phyloP scores from a whole-genome alignment of 176 grass and related monocot genomes.

The Eremochloa ophiuroides region DNA sequence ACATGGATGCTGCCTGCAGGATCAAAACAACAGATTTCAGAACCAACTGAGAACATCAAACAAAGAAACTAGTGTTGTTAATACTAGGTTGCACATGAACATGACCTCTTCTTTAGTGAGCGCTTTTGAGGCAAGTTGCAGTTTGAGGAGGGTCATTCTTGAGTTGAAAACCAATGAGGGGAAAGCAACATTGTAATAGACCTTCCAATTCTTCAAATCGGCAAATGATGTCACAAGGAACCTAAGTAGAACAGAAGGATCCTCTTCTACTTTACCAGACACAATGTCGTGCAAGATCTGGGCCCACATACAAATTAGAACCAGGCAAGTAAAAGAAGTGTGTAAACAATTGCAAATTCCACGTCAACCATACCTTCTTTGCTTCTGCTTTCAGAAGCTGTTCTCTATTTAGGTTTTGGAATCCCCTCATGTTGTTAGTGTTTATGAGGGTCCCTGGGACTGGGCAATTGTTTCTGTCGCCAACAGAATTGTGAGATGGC shows the following conservation, averaged over 20 bases:
- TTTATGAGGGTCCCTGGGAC: slow-evolving; percentile 81
- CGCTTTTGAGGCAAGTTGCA: slow-evolving; percentile 37
- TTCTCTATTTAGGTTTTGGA: slow-evolving; percentile 48
- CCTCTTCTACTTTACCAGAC: slow-evolving; percentile 72
- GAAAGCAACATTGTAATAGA: slow-evolving; percentile 71
- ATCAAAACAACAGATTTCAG: slow-evolving; percentile 22
- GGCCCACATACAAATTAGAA: not conserved
- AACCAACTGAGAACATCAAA: not conserved
- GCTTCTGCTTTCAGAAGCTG: slow-evolving; percentile 54
- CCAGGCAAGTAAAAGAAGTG: not conserved
- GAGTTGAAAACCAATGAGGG: slow-evolving; percentile 77
- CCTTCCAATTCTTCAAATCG: slow-evolving; percentile 95
- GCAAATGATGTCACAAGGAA: slow-evolving; percentile 89
- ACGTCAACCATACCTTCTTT: slow-evolving; percentile 56
- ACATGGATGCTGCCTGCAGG: slow-evolving; percentile 57
- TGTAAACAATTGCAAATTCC: not conserved
- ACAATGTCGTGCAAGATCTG: slow-evolving; percentile 78
- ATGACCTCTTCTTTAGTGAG: slow-evolving; percentile 64
- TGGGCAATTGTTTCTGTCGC: slow-evolving; percentile 55
- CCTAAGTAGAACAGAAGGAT: slow-evolving; percentile 57
- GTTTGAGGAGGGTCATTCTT: slow-evolving; percentile 49
- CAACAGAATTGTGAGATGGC: slow-evolving; percentile 10
- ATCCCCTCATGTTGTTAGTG: slow-evolving; percentile 74
- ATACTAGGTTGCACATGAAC: slow-evolving; percentile 9
- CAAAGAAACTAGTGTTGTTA: slow-evolving; percentile 6